Evolutionary conservation across 139 green algal genomes (phyloP), one percentile per base, ranked within the genome.

Genomic region (Coelastrella sp.): DNA sequence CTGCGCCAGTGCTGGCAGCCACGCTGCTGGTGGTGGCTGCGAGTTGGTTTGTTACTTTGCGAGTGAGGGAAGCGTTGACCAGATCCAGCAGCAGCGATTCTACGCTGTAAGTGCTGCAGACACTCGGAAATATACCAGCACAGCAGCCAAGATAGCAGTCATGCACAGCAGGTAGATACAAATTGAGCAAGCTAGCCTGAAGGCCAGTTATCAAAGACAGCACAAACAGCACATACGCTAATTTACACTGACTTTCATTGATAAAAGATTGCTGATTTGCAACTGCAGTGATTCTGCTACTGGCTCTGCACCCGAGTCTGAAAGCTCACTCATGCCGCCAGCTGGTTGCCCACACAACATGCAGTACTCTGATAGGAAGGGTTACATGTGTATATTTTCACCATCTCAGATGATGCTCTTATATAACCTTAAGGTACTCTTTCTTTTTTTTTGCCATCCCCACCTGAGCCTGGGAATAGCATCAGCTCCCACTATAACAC

Each of bases 11-110:
- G 20, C 66, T 88, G 61, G 84, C 84, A 58, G 84, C 84, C 7
- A 81, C 68, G 68, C 68, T 88, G 84, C 68, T 88, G 49, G 85
- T 90, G 4, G 85, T 84, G 22, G 73, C 85, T 27, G 85, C 85
- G 12, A 90, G 85, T 20, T 79, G 76, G 19, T 22, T 80, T 22
- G 75, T 68, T 11, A 90, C 87, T 22, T 68, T 56, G 9, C 79
- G 79, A 7, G 65, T 68, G 9, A 91, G 63, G 12, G 66, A 84
- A 8, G 66, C 49, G 22, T 82, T 75, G 22, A 94, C 84, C 74
- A 95, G 89, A 20, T 95, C 93, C 87, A 95, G 84, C 25, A 95
- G 87, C 81, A 93, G 91, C 11, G 92, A 78, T 79, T 94, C 93
- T 17, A 94, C 92, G 56, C 84, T 92, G 89, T 92, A 94, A 76